Conservation (phyloP, 768 basidiomycete species). For the Hypholoma fasciculare region DNA sequence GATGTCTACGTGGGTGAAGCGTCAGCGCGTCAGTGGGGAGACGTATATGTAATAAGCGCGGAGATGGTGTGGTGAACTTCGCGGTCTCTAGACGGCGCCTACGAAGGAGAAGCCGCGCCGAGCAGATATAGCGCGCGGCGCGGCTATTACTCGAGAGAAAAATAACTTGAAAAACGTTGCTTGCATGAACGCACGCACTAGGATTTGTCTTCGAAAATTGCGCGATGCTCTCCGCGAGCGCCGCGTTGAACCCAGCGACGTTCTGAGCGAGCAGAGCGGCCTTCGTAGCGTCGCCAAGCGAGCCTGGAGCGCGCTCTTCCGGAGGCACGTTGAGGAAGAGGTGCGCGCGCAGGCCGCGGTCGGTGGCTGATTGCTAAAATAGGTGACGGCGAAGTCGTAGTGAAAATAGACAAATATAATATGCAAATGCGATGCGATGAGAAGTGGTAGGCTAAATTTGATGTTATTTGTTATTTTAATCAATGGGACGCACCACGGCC, state of each 20-base stretch:
- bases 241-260: constrained; percentile 41
- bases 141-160: too few relatives aligned
- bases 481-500: constrained; percentile 42
- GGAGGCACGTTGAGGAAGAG: constrained; percentile 61
- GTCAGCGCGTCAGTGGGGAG: background rate
- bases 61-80: too few relatives aligned
- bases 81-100: too few relatives aligned
- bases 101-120: too few relatives aligned
- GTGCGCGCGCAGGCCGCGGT: constrained; percentile 42
- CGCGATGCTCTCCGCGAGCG: constrained; percentile 34
- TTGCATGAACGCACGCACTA: constrained; percentile 16
- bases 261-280: constrained; percentile 36
- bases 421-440: too few relatives aligned
- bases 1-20: constrained; percentile 22
- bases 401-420: too few relatives aligned
- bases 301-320: constrained; percentile 45
- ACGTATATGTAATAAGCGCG: too few relatives aligned
- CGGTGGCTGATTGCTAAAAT: constrained; percentile 31
- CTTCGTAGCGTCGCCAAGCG: constrained; percentile 33
- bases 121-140: too few relatives aligned
- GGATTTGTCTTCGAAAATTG: constrained; percentile 37
- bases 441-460: too few relatives aligned
- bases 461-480: too few relatives aligned
- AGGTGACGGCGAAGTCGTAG: background rate
- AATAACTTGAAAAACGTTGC: background rate